Evolutionary conservation across 2,329 filamentous ascomycete species (phyloP).

Genomic region (Scortechinia acanthostroma): DNA sequence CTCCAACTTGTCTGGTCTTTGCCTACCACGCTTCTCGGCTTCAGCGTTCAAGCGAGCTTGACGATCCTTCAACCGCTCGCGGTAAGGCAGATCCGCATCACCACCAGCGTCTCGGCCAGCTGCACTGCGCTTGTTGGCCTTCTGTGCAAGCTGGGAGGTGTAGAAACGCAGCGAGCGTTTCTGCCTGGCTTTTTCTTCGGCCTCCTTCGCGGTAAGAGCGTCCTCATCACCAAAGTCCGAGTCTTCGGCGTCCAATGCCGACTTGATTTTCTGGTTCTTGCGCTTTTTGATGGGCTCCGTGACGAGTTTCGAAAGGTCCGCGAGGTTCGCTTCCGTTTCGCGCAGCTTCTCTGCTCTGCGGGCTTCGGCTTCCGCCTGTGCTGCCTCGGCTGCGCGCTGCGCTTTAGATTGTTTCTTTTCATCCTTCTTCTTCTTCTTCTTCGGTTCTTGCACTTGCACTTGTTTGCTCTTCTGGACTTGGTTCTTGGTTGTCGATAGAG

Average conservation of each 20-base stretch:
- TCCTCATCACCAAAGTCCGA: slow-evolving; percentile 94
- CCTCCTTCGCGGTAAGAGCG: slow-evolving; percentile 67
- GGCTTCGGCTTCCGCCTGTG: slow-evolving; percentile 30
- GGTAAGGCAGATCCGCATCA: slow-evolving; percentile 77
- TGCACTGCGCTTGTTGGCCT: slow-evolving; percentile 75
- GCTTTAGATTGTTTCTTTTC: slow-evolving; percentile 27
- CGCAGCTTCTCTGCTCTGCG: slow-evolving; percentile 27
- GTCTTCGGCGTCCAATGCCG: slow-evolving; percentile 39
- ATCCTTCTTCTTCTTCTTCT: slow-evolving; percentile 20
- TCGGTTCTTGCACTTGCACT: slow-evolving; percentile 12
- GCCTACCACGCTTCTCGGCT: slow-evolving; percentile 74
- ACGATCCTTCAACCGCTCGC: slow-evolving; percentile 79
- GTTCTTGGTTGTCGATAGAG: too few relatives aligned
- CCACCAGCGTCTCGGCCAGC: slow-evolving; percentile 71
- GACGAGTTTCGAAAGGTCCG: slow-evolving; percentile 61
- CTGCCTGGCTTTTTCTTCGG: slow-evolving; percentile 78
- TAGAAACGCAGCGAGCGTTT: slow-evolving; percentile 96
- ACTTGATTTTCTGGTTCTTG: slow-evolving; percentile 36
- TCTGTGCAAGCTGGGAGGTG: slow-evolving; percentile 93
- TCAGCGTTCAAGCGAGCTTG: slow-evolving; percentile 82
- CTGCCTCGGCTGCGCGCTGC: slow-evolving; percentile 17
- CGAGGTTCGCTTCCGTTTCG: slow-evolving; percentile 63
- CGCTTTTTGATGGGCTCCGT: slow-evolving; percentile 28
- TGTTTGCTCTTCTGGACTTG: background rate
- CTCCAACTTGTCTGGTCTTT: slow-evolving; percentile 52